Percentiles rank a stretch among this genome's conserved stretches.
These are phyloP conservation scores for Lycium ferocissimum DNA, from an alignment of 257 asterid species.

Conservation along the genomic window DNA sequence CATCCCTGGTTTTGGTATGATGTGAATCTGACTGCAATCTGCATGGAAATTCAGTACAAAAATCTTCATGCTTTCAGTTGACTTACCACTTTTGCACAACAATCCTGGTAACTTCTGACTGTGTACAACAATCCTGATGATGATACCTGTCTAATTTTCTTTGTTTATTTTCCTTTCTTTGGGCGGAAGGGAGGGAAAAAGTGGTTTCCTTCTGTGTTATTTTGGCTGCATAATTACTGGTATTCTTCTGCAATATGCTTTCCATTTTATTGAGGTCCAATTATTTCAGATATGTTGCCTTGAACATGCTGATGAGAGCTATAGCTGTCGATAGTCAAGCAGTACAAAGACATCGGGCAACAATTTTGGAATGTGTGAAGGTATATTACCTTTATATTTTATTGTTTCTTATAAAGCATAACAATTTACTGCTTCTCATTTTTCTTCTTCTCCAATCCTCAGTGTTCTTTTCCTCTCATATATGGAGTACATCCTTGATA, in stretches of 20 bases:
- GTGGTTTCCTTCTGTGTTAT: constrained; percentile 9
- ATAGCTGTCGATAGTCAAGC: constrained; percentile 93
- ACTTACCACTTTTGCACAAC: not conserved
- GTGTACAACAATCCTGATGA: not conserved
- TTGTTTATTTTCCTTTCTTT: not conserved
- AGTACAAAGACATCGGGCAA: constrained; percentile 97
- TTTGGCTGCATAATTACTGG: not conserved
- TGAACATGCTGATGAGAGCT: constrained; percentile 98
- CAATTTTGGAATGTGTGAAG: constrained; percentile 97
- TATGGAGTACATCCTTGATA: not conserved
- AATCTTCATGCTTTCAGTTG: not conserved
- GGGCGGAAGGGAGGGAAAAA: not conserved
- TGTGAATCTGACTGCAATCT: not conserved
- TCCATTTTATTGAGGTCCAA: constrained; percentile 42
- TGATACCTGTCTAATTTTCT: not conserved
- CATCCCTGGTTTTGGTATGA: constrained; percentile 22
- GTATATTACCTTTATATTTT: constrained; percentile 43
- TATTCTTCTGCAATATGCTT: constrained; percentile 23
- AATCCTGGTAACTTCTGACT: not conserved
- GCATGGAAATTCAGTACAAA: constrained; percentile 4
- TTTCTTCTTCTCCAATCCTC: constrained; percentile 2
- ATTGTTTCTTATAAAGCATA: constrained; percentile 9
- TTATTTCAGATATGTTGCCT: constrained; percentile 85
- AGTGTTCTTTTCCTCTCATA: not conserved
- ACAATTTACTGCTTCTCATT: constrained; percentile 6